Base-by-base conservation (phyloP, 2,329 filamentous ascomycete species). In the Claviceps capensis region DNA sequence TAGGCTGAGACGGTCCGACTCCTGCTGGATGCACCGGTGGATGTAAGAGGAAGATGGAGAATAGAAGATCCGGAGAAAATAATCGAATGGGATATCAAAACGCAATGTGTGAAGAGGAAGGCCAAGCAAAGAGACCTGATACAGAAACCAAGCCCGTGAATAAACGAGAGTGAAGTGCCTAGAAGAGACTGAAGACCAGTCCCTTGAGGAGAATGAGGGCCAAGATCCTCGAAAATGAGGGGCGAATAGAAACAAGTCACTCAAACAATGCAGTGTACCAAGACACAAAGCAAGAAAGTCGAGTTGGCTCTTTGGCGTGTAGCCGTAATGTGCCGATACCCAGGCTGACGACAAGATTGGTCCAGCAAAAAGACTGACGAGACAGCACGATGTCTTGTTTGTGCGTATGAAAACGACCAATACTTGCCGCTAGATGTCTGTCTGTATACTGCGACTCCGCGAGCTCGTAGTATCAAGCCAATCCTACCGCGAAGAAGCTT, bases 221-320 rank as follows among this genome's bases (percentile, higher is more conserved):
- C 30, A 34, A 34, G 30, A 11, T 34, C 30, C 30, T 34, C 30
- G 30, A 34, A 9, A 34, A 34, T 34, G 30, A 34, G 30, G 48
- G 37, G 40, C 43, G 26, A 30, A 6, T 22, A 17, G 11, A 47
- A 48, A 22, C 30, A 49, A 49, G 54, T 53, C 54, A 49, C 48
- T 53, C 55, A 56, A 57, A 38, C 46, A 48, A 58, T 50, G 53
- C 52, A 49, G 54, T 55, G 54, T 56, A 56, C 48, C 56, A 55
- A 52, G 44, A 55, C 54, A 53, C 55, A 55, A 47, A 40, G 30
- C 30, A 4, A 40, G 34, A 47, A 49, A 16, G 26, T 34, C 23
- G 34, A 49, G 49, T 37, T 50, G 48, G 48, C 50, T 52, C 17
- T 43, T 44, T 47, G 44, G 41, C 38, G 43, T 53, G 44, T 47